These are phyloP conservation scores for Trichoderma koningii DNA, from an alignment of 2,329 filamentous ascomycete species.

Conservation along the genomic window DNA sequence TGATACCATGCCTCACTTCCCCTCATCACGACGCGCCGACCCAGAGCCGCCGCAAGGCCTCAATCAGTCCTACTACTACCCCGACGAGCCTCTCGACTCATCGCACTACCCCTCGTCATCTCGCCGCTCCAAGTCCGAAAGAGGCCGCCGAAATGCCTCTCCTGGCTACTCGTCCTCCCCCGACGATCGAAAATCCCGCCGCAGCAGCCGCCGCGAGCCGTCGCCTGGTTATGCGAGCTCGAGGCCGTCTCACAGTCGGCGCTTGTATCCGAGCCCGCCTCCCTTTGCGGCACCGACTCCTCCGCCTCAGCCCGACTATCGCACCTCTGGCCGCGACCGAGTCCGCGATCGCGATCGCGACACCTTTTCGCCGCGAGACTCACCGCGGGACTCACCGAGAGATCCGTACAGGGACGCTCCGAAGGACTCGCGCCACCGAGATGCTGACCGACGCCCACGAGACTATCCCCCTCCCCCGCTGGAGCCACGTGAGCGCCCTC, in stretches of 20 bases:
- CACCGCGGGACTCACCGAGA: background rate
- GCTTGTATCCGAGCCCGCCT: constrained; percentile 4
- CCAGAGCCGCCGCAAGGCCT: constrained; percentile 13
- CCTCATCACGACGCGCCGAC: constrained; percentile 10
- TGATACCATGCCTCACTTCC: background rate
- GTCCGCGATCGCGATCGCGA: background rate
- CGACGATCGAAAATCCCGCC: constrained; percentile 14
- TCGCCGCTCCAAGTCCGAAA: constrained; percentile 7
- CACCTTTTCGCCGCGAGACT: background rate
- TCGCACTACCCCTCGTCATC: background rate
- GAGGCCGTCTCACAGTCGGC: background rate
- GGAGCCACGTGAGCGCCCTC: constrained; percentile 23
- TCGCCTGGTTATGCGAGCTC: background rate
- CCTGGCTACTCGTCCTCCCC: background rate
- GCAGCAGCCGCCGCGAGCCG: constrained; percentile 23
- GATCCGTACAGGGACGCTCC: background rate
- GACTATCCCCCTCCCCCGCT: constrained; percentile 6
- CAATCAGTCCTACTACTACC: constrained; percentile 24
- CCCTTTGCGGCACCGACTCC: constrained; percentile 13
- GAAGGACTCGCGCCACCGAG: constrained; percentile 7
- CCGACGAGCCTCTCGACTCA: constrained; percentile 3
- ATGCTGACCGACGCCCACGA: constrained; percentile 15
- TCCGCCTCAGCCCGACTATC: constrained; percentile 9
- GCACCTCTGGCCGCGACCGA: constrained; percentile 7
- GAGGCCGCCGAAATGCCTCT: constrained; percentile 1